Percentiles rank a stretch among this genome's conserved stretches.
Evolutionary conservation across 164 flowering plant genomes (phyloP).

Genomic region (Taxillus chinensis): DNA sequence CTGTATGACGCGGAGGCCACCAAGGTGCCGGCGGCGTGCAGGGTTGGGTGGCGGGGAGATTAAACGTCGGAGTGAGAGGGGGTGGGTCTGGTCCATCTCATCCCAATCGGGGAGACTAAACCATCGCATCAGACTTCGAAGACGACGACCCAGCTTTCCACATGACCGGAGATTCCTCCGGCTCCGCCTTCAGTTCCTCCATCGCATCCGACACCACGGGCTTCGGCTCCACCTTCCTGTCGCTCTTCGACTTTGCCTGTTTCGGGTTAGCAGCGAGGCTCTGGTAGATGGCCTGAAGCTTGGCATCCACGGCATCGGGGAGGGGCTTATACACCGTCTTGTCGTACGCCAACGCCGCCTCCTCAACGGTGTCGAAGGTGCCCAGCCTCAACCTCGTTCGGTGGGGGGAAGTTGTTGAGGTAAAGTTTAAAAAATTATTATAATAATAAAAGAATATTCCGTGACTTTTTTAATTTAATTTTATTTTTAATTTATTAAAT

Average conservation of each 20-base stretch:
- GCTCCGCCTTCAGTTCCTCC: slow-evolving; percentile 4
- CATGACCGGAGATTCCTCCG: not conserved
- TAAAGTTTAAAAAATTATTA: no score
- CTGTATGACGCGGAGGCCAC: slow-evolving; percentile 77
- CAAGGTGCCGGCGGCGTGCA: slow-evolving; percentile 42
- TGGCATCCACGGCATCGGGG: slow-evolving; percentile 53
- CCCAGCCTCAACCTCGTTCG: slow-evolving; percentile 62
- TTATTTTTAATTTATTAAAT: no score
- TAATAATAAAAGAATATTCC: no score
- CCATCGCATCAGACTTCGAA: slow-evolving; percentile 29
- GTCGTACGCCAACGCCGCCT: slow-evolving; percentile 50
- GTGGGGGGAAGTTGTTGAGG: no score
- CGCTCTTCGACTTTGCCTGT: slow-evolving; percentile 5
- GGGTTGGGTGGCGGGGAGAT: no score
- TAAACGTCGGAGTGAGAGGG: no score
- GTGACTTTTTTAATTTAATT: no score
- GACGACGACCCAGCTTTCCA: slow-evolving; percentile 17
- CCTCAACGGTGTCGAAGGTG: slow-evolving; percentile 51
- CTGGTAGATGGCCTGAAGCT: slow-evolving; percentile 52
- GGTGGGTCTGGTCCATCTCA: slow-evolving; percentile 25
- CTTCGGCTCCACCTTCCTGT: not conserved
- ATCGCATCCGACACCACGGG: not conserved
- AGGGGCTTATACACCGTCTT: slow-evolving; percentile 52
- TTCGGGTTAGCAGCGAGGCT: slow-evolving; percentile 17
- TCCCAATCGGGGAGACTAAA: slow-evolving; percentile 32